These are phyloP conservation scores for Geotrichum macrosporum DNA, from an alignment of 1,139 yeast species.

Conservation along the genomic window DNA sequence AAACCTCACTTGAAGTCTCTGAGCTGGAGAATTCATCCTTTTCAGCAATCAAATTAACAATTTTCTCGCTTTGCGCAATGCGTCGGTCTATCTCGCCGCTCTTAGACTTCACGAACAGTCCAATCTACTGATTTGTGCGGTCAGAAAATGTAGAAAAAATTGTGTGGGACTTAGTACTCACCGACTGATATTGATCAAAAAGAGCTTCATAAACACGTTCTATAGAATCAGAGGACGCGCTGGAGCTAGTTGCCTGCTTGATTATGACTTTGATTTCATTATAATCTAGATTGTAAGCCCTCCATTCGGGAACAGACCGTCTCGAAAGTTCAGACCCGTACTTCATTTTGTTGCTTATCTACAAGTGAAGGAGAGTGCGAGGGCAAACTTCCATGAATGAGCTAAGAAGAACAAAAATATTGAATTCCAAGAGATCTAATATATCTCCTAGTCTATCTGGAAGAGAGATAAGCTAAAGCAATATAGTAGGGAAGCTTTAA, in stretches of 20 bases:
- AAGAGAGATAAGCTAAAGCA: no score
- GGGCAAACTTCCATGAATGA: no score
- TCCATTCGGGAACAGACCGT: constrained; percentile 86
- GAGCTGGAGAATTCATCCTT: constrained; percentile 21
- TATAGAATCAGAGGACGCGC: constrained; percentile 24
- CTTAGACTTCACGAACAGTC: constrained; percentile 61
- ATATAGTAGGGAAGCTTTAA: no score
- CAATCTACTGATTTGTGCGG: constrained; percentile 28
- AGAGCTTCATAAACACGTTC: constrained; percentile 37
- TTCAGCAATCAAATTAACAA: constrained; percentile 37
- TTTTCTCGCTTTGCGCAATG: constrained; percentile 40
- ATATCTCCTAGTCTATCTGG: no score
- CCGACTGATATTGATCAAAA: constrained; percentile 49
- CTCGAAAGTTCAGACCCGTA: constrained; percentile 73
- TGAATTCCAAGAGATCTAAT: no score
- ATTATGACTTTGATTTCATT: constrained; percentile 65
- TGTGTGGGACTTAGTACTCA: constrained; percentile 26
- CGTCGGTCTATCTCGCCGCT: constrained; percentile 54
- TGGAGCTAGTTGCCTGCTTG: constrained; percentile 45
- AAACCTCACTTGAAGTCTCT: neutral
- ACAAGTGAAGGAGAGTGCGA: no score
- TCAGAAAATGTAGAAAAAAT: neutral
- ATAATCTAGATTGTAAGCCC: constrained; percentile 74
- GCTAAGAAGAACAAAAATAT: no score
- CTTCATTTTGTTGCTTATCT: constrained; percentile 70